These are phyloP conservation scores for Candida hispaniensis DNA, from an alignment of 805 yeast species.

Conservation along the genomic window DNA sequence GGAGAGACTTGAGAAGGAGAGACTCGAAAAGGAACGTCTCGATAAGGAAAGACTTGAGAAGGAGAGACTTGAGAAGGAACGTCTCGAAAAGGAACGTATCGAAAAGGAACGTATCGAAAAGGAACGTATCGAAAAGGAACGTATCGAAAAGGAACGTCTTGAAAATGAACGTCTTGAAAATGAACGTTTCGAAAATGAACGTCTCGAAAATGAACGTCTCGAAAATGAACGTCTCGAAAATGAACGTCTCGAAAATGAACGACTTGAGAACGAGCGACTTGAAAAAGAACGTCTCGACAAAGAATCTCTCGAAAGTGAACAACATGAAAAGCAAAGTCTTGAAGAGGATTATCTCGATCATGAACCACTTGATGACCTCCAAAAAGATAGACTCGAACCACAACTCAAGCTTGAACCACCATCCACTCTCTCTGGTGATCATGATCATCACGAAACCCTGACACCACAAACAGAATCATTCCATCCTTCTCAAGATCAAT, in stretches of 20 bases:
- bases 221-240: neutral
- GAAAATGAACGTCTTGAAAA: neutral
- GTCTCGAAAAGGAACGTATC: neutral
- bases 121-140: neutral
- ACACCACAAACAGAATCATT: no score
- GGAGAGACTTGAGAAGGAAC: conserved; percentile 1
- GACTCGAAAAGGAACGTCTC: conserved; percentile 1
- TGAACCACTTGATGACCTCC: no score
- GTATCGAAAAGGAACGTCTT: neutral
- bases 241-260: conserved; percentile 2
- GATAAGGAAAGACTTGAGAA: neutral
- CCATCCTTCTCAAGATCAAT: neutral
- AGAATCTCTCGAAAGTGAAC: neutral
- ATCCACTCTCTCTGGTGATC: no score
- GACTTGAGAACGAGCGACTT: neutral
- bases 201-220: neutral
- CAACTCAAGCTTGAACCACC: no score
- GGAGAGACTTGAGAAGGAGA: no score
- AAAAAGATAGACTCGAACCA: no score
- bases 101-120: conserved; percentile 1
- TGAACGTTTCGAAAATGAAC: neutral
- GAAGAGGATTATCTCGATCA: conserved; percentile 5
- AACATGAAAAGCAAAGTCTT: neutral
- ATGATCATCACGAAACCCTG: no score
- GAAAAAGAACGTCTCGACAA: neutral